phyloP scores from a whole-genome alignment of 192 early-diverging fungal species.

The Entophlyctis helioformis region DNA sequence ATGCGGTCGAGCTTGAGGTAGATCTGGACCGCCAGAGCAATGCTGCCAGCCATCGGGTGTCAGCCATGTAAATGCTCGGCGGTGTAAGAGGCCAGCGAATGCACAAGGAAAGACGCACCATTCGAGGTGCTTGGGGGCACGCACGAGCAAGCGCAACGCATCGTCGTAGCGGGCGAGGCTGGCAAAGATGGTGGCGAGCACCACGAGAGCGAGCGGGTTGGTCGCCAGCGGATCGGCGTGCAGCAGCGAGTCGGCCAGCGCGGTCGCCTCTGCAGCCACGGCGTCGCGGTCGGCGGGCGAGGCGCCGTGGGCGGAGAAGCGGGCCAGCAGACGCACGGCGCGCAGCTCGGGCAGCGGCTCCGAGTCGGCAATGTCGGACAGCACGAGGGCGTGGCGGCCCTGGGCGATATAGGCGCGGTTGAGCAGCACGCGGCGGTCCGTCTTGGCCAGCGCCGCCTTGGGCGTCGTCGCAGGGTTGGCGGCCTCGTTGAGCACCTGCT shows the following conservation, averaged over 20 bases:
- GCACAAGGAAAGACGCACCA: slow-evolving; percentile 43
- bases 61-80: no score
- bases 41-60: slow-evolving; percentile 32
- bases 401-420: slow-evolving; percentile 75
- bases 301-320: slow-evolving; percentile 32
- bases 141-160: slow-evolving; percentile 56
- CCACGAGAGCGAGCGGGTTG: slow-evolving; percentile 34
- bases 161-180: slow-evolving; percentile 52
- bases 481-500: slow-evolving; percentile 58
- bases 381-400: slow-evolving; percentile 50
- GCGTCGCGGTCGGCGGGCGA: slow-evolving; percentile 10
- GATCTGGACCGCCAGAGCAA: slow-evolving; percentile 63
- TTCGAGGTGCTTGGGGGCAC: slow-evolving; percentile 65
- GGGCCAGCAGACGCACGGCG: slow-evolving; percentile 56
- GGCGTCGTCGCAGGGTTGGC: slow-evolving; percentile 20
- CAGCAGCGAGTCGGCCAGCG: no score
- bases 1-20: slow-evolving; percentile 68
- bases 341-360: slow-evolving; percentile 42
- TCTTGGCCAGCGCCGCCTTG: slow-evolving; percentile 3
- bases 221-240: no score
- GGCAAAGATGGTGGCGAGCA: slow-evolving; percentile 53
- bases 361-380: slow-evolving; percentile 44
- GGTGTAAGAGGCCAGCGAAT: no score
- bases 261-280: neutral
- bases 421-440: slow-evolving; percentile 53